Evolutionary conservation across 73 alveolate species (phyloP), one percentile per base, ranked within the genome.

Genomic region (Paramecium tetraurelia): DNA sequence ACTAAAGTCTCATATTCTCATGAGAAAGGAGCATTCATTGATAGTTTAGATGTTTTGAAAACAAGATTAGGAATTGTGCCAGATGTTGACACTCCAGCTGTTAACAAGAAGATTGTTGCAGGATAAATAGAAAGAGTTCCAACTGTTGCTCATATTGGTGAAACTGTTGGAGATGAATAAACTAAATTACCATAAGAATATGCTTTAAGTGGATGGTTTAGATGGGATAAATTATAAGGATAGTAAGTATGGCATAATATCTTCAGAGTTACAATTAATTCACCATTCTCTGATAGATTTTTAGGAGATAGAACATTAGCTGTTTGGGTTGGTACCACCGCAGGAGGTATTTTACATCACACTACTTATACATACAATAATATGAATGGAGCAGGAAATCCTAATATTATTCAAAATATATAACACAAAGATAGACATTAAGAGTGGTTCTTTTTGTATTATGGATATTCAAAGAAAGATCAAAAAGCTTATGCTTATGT

Each of bases 151-250:
- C 90, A 36, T 31, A 35, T 40, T 75, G 59, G 18, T 18, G 33
- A 80, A 80, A 43, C 57, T 12, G 90, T 46, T 22, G 90, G 72
- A 21, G 72, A 46, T 46, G 69, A 53, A 53, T 18, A 53, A 53
- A 53, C 69, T 53, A 48, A 48, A 48, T 48, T 80, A 12, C 90
- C 90, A 80, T 80, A 40, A 43, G 90, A 80, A 48, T 80, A 80
- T 80, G 90, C 84, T 14, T 58, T 85, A 3, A 85, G 93, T 58
- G 93, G 93, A 29, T 85, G 93, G 93, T 85, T 85, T 36, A 59
- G 71, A 27, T 85, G 86, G 86, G 85, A 44, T 35, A 21, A 53
- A 58, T 70, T 57, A 33, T 20, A 35, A 85, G 89, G 40, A 59
- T 85, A 85, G 29, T 20, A 50, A 53, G 31, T 21, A 24, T 85